Evolutionary conservation across 805 yeast genomes (phyloP).

Genomic region (Teunomyces funiuensis): DNA sequence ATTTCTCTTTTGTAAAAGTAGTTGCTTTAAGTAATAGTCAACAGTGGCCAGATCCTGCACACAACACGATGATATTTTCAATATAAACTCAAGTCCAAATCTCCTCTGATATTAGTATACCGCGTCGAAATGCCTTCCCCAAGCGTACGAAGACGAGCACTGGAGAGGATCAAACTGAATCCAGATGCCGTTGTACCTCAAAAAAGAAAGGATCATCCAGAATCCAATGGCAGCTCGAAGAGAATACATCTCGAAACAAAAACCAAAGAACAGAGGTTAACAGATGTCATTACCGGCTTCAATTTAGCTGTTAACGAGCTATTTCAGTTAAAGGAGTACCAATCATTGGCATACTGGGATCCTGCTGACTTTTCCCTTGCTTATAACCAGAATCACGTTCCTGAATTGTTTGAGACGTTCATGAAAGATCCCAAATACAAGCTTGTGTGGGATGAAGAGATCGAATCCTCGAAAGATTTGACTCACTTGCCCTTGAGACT

Average conservation of each 20-base stretch:
- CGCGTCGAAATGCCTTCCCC: not conserved
- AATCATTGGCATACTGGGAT: constrained; percentile 61
- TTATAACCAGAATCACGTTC: constrained; percentile 21
- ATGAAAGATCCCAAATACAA: constrained; percentile 24
- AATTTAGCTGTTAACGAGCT: constrained; percentile 56
- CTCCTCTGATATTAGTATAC: not conserved
- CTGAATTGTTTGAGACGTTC: constrained; percentile 34
- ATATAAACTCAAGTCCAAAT: constrained; percentile 5
- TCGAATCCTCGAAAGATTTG: constrained; percentile 22
- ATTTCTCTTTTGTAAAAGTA: not conserved
- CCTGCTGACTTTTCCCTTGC: constrained; percentile 43
- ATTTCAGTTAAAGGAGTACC: constrained; percentile 61
- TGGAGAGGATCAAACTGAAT: constrained; percentile 1
- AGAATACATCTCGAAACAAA: not conserved
- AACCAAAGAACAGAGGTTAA: constrained; percentile 27
- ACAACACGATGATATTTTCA: not conserved
- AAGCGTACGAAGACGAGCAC: constrained; percentile 9
- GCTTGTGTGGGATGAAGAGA: constrained; percentile 34
- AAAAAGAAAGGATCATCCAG: constrained; percentile 7
- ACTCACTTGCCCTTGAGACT: constrained; percentile 38
- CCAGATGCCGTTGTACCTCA: not conserved
- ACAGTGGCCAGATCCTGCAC: not conserved
- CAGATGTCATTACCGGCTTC: constrained; percentile 45
- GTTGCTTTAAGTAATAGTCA: not conserved
- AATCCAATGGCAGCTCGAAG: not conserved